phyloP scores from a whole-genome alignment of 345 rosid genomes.

The Trapa bicornis region DNA sequence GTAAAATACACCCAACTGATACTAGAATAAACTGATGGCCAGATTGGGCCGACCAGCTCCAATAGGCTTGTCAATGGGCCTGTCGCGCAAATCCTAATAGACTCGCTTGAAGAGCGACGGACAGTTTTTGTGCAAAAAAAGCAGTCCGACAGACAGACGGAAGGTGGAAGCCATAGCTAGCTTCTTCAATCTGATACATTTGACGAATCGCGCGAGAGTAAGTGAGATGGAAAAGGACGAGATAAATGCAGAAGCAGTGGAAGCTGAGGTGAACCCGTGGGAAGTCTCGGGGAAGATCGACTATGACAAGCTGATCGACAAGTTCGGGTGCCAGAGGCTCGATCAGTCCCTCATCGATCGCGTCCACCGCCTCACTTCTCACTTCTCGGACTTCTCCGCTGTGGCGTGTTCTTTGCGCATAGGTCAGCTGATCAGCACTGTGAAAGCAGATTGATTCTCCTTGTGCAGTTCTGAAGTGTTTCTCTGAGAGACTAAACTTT shows the following conservation, averaged over 20 bases:
- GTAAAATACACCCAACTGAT: too few relatives aligned
- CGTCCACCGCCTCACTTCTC: conserved; percentile 59
- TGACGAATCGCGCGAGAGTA: neutral
- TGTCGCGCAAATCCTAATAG: too few relatives aligned
- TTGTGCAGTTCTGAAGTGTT: neutral
- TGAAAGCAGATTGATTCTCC: neutral
- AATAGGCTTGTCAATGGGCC: too few relatives aligned
- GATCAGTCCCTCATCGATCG: conserved; percentile 49
- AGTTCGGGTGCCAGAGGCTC: conserved; percentile 80
- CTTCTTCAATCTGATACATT: too few relatives aligned
- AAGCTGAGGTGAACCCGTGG: conserved; percentile 84
- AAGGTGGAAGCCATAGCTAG: too few relatives aligned
- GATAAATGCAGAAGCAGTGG: conserved; percentile 13
- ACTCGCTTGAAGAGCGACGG: too few relatives aligned
- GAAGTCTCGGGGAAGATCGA: conserved; percentile 75
- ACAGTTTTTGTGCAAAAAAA: too few relatives aligned
- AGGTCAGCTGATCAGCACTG: conserved; percentile 17
- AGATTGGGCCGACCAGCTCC: too few relatives aligned
- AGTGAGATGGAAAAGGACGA: conserved; percentile 13
- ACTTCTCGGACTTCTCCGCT: conserved; percentile 83
- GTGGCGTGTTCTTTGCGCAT: conserved; percentile 88
- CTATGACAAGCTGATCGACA: conserved; percentile 78
- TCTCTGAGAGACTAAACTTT: neutral
- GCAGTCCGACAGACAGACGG: too few relatives aligned
- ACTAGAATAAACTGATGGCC: too few relatives aligned